Evolutionary conservation across 1,139 yeast genomes (phyloP).

Genomic region (Pichia sp.): DNA sequence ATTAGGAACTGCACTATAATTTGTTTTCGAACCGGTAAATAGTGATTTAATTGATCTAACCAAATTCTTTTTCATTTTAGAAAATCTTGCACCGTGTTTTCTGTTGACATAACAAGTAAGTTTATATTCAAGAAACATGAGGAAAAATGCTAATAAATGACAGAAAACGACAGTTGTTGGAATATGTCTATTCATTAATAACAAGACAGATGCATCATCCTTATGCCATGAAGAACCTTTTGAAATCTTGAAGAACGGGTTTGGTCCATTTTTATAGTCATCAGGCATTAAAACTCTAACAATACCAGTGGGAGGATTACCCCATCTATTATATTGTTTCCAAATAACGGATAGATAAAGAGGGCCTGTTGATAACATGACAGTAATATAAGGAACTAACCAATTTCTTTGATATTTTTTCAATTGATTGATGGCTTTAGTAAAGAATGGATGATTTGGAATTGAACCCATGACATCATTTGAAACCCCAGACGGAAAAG

Average conservation of each 20-base stretch:
- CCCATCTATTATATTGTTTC: slow-evolving; percentile 83
- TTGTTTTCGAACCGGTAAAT: neutral
- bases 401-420: slow-evolving; percentile 62
- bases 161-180: slow-evolving; percentile 64
- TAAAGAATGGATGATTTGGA: slow-evolving; percentile 81
- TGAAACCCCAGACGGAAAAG: slow-evolving; percentile 85
- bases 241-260: slow-evolving; percentile 64
- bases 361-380: slow-evolving; percentile 94
- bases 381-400: slow-evolving; percentile 81
- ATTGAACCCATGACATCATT: slow-evolving; percentile 91
- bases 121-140: slow-evolving; percentile 59
- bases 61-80: neutral
- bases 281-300: slow-evolving; percentile 66
- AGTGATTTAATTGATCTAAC: neutral
- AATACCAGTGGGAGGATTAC: slow-evolving; percentile 53
- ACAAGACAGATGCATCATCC: slow-evolving; percentile 74
- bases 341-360: slow-evolving; percentile 77
- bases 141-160: slow-evolving; percentile 47
- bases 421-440: slow-evolving; percentile 61
- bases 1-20: neutral
- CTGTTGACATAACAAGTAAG: slow-evolving; percentile 26
- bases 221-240: slow-evolving; percentile 87
- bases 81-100: slow-evolving; percentile 6
- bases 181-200: slow-evolving; percentile 64
- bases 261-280: slow-evolving; percentile 51